These are phyloP conservation scores for Ustilago curta DNA, from an alignment of 1,284 basidiomycete genomes.

Conservation along the genomic window DNA sequence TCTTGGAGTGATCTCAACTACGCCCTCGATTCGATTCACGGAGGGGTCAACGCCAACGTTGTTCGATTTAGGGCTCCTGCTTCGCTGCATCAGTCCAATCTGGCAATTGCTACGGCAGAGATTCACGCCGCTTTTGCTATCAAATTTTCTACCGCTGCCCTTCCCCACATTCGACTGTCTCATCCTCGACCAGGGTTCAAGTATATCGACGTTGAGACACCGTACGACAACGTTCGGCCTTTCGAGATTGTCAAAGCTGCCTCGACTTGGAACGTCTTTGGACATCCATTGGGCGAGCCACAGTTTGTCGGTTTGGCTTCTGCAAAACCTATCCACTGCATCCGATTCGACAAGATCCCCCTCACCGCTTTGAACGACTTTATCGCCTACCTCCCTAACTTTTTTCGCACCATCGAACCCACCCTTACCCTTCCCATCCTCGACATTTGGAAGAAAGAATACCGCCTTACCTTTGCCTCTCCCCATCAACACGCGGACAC, in stretches of 20 bases:
- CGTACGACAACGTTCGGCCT: neutral
- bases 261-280: neutral
- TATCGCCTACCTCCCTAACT: neutral
- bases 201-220: constrained; percentile 3
- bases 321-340: neutral
- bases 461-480: neutral
- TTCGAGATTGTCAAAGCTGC: neutral
- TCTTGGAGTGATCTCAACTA: neutral
- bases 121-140: neutral
- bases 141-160: neutral
- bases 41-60: neutral
- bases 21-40: neutral
- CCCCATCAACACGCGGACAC: neutral
- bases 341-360: constrained; percentile 9
- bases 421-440: neutral
- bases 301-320: neutral
- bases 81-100: neutral
- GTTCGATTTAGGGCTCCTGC: neutral
- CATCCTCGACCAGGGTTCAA: neutral
- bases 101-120: neutral
- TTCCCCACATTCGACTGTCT: neutral
- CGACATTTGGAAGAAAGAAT: neutral
- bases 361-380: neutral
- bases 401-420: neutral
- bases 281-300: neutral